phyloP scores from a whole-genome alignment of 2,329 filamentous ascomycete species.

The Colletotrichum incanum region DNA sequence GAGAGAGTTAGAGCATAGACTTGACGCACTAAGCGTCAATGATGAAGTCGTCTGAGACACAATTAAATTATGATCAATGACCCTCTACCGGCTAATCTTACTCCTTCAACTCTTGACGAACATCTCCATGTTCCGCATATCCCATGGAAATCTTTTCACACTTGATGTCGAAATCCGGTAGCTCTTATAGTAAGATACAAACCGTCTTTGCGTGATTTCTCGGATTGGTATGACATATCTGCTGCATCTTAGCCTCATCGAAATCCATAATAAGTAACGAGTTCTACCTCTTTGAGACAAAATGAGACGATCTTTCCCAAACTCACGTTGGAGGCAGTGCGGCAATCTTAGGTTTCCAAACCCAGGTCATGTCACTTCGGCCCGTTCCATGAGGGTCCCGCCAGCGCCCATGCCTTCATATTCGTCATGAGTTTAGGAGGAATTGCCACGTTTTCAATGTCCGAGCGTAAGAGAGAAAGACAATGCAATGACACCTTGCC shows the following conservation, averaged over 20 bases:
- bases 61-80: constrained; percentile 27
- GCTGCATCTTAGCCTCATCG: background rate
- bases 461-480: constrained; percentile 11
- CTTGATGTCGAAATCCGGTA: too few relatives aligned
- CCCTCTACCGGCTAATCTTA: background rate
- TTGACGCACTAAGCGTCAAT: too few relatives aligned
- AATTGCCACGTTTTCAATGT: background rate
- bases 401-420: background rate
- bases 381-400: constrained; percentile 9
- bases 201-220: too few relatives aligned
- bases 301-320: background rate
- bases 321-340: background rate
- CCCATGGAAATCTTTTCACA: too few relatives aligned
- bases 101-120: background rate
- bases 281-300: background rate
- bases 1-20: constrained; percentile 26
- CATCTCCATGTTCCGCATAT: background rate
- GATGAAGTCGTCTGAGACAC: background rate
- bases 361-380: background rate
- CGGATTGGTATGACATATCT: too few relatives aligned
- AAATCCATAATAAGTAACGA: background rate
- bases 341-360: background rate
- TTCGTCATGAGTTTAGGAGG: background rate
- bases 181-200: too few relatives aligned
- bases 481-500: constrained; percentile 20